Conservation (phyloP, 176 grass and related monocot species). For the Hordeum vulgare region MorexV3_pseudomolecules_assembly NC_058524.1:42876144-42876643, state of each 20-base stretch:
- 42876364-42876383: too few relatives aligned
- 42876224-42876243: slow-evolving; percentile 15
- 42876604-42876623: not conserved
- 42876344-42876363: too few relatives aligned
- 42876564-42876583: not conserved
- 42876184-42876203: slow-evolving; percentile 8
- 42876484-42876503: too few relatives aligned
- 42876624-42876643: not conserved
- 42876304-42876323: not conserved
- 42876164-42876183: not conserved
- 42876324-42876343: too few relatives aligned
- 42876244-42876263: slow-evolving; percentile 18
- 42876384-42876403: too few relatives aligned
- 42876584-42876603: too few relatives aligned
- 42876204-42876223: slow-evolving; percentile 6
- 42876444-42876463: too few relatives aligned
- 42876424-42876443: too few relatives aligned
- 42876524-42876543: not conserved
- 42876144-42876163: not conserved
- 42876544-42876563: not conserved
- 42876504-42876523: not conserved
- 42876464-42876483: too few relatives aligned
- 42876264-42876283: not conserved
- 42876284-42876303: not conserved
- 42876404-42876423: too few relatives aligned